Evolutionary conservation across 2,329 filamentous ascomycete species (phyloP).

Genomic region (Cadophora luteo-olivacea): DNA sequence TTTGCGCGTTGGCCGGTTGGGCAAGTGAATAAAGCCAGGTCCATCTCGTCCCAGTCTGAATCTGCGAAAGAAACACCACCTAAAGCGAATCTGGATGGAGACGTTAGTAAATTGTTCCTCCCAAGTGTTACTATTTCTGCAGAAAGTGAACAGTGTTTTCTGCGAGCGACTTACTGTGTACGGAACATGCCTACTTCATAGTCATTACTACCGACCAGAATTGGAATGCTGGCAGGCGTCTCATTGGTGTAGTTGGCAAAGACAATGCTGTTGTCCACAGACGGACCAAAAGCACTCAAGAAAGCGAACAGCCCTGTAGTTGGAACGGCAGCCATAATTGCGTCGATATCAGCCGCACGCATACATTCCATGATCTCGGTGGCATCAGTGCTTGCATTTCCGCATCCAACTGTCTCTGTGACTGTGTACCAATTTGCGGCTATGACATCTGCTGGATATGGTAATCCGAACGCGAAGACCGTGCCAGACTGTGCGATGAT

Average conservation of each 20-base stretch:
- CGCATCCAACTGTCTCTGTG: slow-evolving; percentile 32
- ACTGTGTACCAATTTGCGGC: slow-evolving; percentile 29
- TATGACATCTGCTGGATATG: slow-evolving; percentile 28
- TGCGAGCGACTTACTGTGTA: slow-evolving; percentile 21
- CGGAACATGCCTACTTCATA: slow-evolving; percentile 41
- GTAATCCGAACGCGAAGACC: slow-evolving; percentile 11
- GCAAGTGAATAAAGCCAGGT: slow-evolving; percentile 41
- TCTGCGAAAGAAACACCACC: slow-evolving; percentile 2
- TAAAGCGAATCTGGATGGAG: neutral
- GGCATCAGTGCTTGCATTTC: slow-evolving; percentile 27
- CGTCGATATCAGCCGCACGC: slow-evolving; percentile 22
- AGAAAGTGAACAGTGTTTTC: neutral
- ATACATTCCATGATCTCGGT: slow-evolving; percentile 27
- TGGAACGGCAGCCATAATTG: slow-evolving; percentile 20
- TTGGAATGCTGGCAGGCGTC: slow-evolving; percentile 30
- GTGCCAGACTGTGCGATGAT: slow-evolving; percentile 36
- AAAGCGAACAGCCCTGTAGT: slow-evolving; percentile 26
- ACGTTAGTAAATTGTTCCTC: neutral
- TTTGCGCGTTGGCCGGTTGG: slow-evolving; percentile 37
- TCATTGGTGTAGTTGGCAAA: slow-evolving; percentile 31
- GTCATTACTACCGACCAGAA: slow-evolving; percentile 41
- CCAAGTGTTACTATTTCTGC: too few species aligned
- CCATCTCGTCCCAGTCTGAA: slow-evolving; percentile 34
- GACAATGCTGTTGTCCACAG: slow-evolving; percentile 28
- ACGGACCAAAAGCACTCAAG: slow-evolving; percentile 25